Evolutionary conservation across 1,139 yeast genomes (phyloP).

Genomic region (Taphrina communis): DNA sequence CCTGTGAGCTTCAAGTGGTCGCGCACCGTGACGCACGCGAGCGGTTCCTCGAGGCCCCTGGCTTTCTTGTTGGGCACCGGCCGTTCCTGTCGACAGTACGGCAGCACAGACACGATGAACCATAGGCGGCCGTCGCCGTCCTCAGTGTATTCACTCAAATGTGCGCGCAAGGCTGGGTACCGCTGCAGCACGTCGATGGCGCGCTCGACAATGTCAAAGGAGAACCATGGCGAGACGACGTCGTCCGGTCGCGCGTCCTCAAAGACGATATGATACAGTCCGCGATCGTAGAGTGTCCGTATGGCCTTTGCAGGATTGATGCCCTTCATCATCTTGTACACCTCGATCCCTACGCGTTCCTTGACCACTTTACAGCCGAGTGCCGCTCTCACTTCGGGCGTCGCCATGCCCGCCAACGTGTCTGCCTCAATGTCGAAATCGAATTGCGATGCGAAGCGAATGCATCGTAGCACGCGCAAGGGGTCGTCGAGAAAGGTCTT

Average conservation of each 20-base stretch:
- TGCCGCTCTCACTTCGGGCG: slow-evolving; percentile 62
- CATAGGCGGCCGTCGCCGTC: slow-evolving; percentile 37
- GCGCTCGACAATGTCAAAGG: slow-evolving; percentile 13
- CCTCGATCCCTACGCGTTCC: slow-evolving; percentile 88
- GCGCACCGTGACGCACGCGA: slow-evolving; percentile 32
- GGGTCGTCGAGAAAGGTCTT: slow-evolving; percentile 94
- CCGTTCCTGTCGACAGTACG: slow-evolving; percentile 15
- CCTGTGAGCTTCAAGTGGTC: slow-evolving; percentile 30
- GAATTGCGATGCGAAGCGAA: slow-evolving; percentile 84
- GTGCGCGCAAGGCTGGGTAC: neutral
- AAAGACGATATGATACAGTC: slow-evolving; percentile 46
- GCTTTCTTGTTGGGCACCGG: slow-evolving; percentile 21
- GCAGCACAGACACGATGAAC: slow-evolving; percentile 24
- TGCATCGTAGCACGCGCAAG: slow-evolving; percentile 77
- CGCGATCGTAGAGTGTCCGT: slow-evolving; percentile 47
- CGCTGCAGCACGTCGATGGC: neutral
- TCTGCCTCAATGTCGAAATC: slow-evolving; percentile 67
- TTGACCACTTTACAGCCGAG: slow-evolving; percentile 77
- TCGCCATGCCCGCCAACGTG: slow-evolving; percentile 70
- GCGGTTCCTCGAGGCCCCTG: slow-evolving; percentile 20
- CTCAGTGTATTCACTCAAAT: slow-evolving; percentile 3
- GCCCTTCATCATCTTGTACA: slow-evolving; percentile 74
- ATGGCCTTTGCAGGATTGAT: slow-evolving; percentile 45
- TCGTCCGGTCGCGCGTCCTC: slow-evolving; percentile 16
- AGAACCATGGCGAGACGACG: neutral